A percentile compares a stretch with the other conserved stretches of the same genome.
These are phyloP conservation scores for Sordaria brevicollis DNA, from an alignment of 495 filamentous ascomycete species.

Conservation along the genomic window DNA sequence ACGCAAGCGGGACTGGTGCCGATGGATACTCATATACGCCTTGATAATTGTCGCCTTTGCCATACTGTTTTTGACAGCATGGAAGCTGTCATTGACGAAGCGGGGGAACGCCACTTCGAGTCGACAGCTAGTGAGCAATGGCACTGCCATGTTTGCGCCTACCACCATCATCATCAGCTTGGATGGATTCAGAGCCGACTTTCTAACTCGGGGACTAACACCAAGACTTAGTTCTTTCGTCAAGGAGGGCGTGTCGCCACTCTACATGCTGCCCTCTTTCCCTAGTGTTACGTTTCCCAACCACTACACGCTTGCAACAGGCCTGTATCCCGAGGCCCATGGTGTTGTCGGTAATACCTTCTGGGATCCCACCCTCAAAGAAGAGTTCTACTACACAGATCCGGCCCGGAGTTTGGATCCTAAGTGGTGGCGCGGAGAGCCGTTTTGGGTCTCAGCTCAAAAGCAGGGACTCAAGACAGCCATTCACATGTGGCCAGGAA, in stretches of 20 bases:
- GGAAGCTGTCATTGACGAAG: slow-evolving; percentile 33
- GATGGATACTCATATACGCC: slow-evolving; percentile 43
- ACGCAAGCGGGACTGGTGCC: slow-evolving; percentile 32
- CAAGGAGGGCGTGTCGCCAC: slow-evolving; percentile 73
- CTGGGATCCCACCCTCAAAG: slow-evolving; percentile 66
- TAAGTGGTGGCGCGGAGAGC: slow-evolving; percentile 92
- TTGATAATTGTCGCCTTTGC: slow-evolving; percentile 41
- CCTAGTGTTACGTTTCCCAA: slow-evolving; percentile 97
- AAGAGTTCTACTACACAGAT: slow-evolving; percentile 83
- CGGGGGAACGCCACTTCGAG: neutral
- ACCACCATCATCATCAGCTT: slow-evolving; percentile 92
- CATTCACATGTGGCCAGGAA: slow-evolving; percentile 98
- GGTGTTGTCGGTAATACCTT: slow-evolving; percentile 92
- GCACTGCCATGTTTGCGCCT: slow-evolving; percentile 74
- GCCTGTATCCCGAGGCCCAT: slow-evolving; percentile 85
- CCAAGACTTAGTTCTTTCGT: slow-evolving; percentile 73
- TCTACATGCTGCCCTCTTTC: slow-evolving; percentile 87
- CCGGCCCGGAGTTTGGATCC: slow-evolving; percentile 58
- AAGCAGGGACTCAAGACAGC: slow-evolving; percentile 62
- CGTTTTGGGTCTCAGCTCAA: slow-evolving; percentile 88
- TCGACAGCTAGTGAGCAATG: slow-evolving; percentile 50
- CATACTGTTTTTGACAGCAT: slow-evolving; percentile 39
- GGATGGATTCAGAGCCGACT: slow-evolving; percentile 96
- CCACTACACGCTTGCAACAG: slow-evolving; percentile 90
- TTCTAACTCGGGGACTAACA: slow-evolving; percentile 71